Conservation (phyloP, 2,329 filamentous ascomycete species). For the Fusarium proliferatum region DNA sequence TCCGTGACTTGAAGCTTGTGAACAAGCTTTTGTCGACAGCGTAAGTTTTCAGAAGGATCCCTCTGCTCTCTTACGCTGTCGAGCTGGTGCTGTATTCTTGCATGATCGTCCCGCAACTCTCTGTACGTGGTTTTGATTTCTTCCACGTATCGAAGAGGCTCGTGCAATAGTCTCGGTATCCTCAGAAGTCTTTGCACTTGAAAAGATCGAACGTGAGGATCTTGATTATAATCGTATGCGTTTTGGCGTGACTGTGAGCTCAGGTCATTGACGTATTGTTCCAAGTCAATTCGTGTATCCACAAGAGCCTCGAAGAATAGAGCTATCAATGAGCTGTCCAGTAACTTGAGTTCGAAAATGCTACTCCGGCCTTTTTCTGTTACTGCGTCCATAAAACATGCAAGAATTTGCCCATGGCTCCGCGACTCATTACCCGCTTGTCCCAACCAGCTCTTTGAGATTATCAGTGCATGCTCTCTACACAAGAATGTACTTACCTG, state of each 20-base stretch:
- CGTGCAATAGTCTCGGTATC: not conserved
- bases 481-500: conserved; percentile 38
- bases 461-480: not conserved
- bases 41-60: not conserved
- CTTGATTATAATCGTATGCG: not conserved
- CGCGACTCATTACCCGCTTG: conserved; percentile 13
- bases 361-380: not conserved
- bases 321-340: not conserved
- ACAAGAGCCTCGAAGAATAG: conserved; percentile 1
- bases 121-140: not conserved
- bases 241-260: not conserved
- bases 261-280: not conserved
- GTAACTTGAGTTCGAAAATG: not conserved
- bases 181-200: not conserved
- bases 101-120: not conserved
- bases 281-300: not conserved
- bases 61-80: not conserved
- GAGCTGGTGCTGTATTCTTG: not conserved
- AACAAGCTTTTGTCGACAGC: not conserved
- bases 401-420: not conserved
- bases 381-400: not conserved
- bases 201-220: not conserved
- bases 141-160: not conserved
- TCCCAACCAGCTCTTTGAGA: conserved; percentile 44
- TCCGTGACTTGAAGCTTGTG: not conserved